Evolutionary conservation across 192 early-diverging fungal genomes (phyloP).

Genomic region (Umbelopsis isabellina): DNA sequence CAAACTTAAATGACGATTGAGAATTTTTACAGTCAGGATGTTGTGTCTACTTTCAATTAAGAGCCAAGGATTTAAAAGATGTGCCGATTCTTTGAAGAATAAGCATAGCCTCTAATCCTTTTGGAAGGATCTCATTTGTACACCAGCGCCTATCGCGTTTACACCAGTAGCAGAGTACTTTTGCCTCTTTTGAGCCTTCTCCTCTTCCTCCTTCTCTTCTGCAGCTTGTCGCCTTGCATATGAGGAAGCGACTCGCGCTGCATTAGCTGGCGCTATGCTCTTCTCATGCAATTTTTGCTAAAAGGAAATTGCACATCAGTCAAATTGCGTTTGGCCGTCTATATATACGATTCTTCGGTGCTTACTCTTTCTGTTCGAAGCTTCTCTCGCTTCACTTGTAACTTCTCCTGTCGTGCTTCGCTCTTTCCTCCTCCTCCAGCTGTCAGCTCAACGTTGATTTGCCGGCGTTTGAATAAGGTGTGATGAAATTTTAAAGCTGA

Average conservation of each 20-base stretch:
- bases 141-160: slow-evolving; percentile 4
- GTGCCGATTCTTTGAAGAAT: too few relatives aligned
- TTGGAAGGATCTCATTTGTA: neutral
- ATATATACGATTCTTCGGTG: neutral
- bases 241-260: slow-evolving; percentile 37
- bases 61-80: too few relatives aligned
- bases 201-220: slow-evolving; percentile 39
- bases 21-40: too few relatives aligned
- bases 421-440: slow-evolving; percentile 73
- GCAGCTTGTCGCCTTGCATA: slow-evolving; percentile 42
- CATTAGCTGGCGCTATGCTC: slow-evolving; percentile 49
- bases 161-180: slow-evolving; percentile 13
- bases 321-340: neutral
- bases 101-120: too few relatives aligned
- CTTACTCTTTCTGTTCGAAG: slow-evolving; percentile 59
- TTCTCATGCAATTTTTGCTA: slow-evolving; percentile 55
- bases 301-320: neutral
- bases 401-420: slow-evolving; percentile 48
- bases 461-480: slow-evolving; percentile 59
- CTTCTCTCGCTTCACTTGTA: slow-evolving; percentile 52
- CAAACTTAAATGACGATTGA: too few relatives aligned
- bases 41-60: too few relatives aligned
- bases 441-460: slow-evolving; percentile 76
- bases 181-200: slow-evolving; percentile 27
- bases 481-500: slow-evolving; percentile 69